Base-by-base conservation (phyloP, 2,329 filamentous ascomycete genomes). In the Aspergillus pseudoglaucus region DNA sequence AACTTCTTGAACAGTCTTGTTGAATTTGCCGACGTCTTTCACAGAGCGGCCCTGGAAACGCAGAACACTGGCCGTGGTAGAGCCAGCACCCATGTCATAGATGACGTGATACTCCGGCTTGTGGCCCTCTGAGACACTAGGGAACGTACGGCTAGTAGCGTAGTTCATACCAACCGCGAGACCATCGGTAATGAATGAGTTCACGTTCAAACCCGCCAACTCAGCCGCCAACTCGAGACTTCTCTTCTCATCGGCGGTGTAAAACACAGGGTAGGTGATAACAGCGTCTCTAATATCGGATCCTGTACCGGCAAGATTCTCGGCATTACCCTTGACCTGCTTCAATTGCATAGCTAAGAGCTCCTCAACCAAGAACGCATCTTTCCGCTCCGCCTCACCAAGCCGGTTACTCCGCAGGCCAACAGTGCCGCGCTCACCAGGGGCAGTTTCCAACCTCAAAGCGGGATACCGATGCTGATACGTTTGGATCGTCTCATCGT, bases 11-110 rank as follows among this genome's bases (percentile, higher is more conserved):
- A 98, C 74, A 1, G 90, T 96, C 80, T 97, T 97, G 77, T 96
- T 97, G 75, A 82, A 91, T 67, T 87, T 90, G 56, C 90, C 90
- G 47, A 91, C 73, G 59, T 96, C 91, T 77, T 97, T 98, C 53
- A 97, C 85, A 1, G 80, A 84, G 58, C 85, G 84, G 64, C 87
- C 87, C 68, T 96, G 90, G 72, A 98, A 95, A 60, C 84, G 86
- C 65, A 98, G 72, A 45, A 98, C 75, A 6, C 90, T 93, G 4
- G 91, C 91, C 59, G 89, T 95, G 27, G 91, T 87, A 41, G 89
- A 96, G 4, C 93, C 93, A 57, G 93, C 90, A 57, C 93, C 93
- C 90, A 98, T 97, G 65, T 98, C 93, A 63, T 93, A 98, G 25
- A 98, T 82, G 66, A 98, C 73, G 71, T 98, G 89, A 59, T 90